These are phyloP conservation scores for Penicillium canescens DNA, from an alignment of 495 filamentous ascomycete species.

Conservation along the genomic window DNA sequence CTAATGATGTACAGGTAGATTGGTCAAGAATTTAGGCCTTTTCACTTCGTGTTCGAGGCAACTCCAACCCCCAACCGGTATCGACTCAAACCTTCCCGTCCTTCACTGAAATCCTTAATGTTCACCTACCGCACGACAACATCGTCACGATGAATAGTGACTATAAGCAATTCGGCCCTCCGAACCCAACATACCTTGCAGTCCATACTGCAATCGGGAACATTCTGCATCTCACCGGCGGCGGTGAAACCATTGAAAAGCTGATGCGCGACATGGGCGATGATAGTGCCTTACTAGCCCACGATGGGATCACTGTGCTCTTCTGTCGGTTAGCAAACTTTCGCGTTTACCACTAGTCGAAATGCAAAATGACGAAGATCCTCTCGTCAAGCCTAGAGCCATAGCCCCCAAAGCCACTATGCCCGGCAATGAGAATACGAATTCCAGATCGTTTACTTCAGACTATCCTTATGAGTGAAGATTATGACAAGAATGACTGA, in stretches of 20 bases:
- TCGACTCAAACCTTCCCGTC: not conserved
- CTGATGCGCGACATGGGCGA: not conserved
- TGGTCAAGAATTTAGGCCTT: not conserved
- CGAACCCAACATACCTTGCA: not conserved
- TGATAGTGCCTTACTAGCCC: not conserved
- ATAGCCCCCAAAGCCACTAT: too few species aligned
- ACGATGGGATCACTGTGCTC: conserved; percentile 1
- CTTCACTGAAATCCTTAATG: not conserved
- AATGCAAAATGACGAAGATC: too few species aligned
- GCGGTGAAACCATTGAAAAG: not conserved
- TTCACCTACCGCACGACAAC: not conserved
- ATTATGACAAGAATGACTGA: too few species aligned
- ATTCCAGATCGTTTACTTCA: too few species aligned
- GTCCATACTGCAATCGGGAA: conserved; percentile 6
- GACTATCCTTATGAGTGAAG: too few species aligned
- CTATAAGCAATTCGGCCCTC: not conserved
- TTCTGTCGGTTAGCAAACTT: not conserved
- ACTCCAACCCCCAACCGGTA: not conserved
- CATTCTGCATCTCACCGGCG: conserved; percentile 1
- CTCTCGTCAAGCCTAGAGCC: too few species aligned
- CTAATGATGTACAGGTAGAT: not conserved
- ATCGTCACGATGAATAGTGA: not conserved
- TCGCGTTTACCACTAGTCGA: not conserved
- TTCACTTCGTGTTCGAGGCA: not conserved
- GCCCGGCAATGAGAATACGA: too few species aligned